Evolutionary conservation across 768 basidiomycete genomes (phyloP), one percentile per base, ranked within the genome.

Genomic region (Suillus clintonianus): DNA sequence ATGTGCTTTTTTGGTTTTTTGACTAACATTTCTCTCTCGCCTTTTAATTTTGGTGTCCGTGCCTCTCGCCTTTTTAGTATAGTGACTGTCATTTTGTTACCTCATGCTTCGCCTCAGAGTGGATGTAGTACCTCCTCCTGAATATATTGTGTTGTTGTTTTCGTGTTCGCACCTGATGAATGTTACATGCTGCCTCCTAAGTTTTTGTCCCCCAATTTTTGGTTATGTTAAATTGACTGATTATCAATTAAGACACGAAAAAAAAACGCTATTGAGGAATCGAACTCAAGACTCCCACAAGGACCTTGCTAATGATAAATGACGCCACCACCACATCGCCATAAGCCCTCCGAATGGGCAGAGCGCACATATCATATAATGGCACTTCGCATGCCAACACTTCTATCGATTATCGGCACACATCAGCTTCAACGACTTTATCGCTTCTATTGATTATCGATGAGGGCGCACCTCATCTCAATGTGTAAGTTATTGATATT

Each of bases 81-180:
- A 50, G 15, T 50, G 48, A 50, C 48, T 48, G 47, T 48, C 47
- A 48, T 48, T 48, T 48, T 48, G 47, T 48, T 48, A 48, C 47
- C 47, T 2, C 22, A 7, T 24, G 47, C 22, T 6, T 48, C 13
- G 2, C 24, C 24, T 50, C 48, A 48, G 2, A 2, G 24, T 24
- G 22, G 1, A 48, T 48, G 47, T 48, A 48, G 47, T 48, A 6
- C 47, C 47, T 48, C 47, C 47, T 48, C 7, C 47, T 48, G 47
- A 48, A 47, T 45, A 45, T 10, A 45, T 10, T n/a, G 9, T 9
- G 8, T 43, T 43, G 19, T 2, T 43, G 8, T 43, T 8, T 37
- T 37, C 11, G 1, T 37, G 37, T 37, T 3, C 11, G 37, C 37
- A 37, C 37, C 37, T 3, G 10, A 37, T 11, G 1, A 37, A 37